Evolutionary conservation across 805 yeast species (phyloP), one percentile per base, ranked within the genome.

Genomic region (Barnettozyma californica): DNA sequence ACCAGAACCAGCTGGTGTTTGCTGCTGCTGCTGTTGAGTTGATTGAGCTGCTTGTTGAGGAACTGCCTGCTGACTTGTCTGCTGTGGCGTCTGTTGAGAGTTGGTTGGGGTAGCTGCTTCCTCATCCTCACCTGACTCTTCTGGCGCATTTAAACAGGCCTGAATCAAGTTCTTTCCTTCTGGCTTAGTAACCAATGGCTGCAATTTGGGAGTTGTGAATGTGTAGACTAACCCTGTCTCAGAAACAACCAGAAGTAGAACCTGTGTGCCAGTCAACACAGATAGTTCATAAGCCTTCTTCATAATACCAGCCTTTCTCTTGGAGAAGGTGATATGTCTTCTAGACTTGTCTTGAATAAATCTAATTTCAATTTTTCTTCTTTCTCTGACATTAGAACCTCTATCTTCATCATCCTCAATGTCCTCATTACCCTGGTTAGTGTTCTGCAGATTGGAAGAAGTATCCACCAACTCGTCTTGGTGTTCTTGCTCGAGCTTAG

Each of bases 221-320:
- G 99, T 94, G 70, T 94, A 94, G 47, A 94, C 99, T 53, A 94
- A 81, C 14, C 99, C 99, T n/a, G 99, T 94, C 68, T 94, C 99
- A 46, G 95, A 85, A 27, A 94, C 99, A 48, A 94, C 99, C 59
- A 94, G 79, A 51, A 94, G 74, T 55, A 94, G 77, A 26, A 94
- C 98, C 69, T 94, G 99, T 29, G 99, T 94, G 49, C 99, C 99
- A 13, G 99, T 94, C 60, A 94, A 77, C 46, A 94, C 98, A 19
- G 96, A 86, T 55, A 94, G 77, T 68, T 94, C 99, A 70, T 92
- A 94, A n/a, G 99, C 99, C 73, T 94, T 94, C 73, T 94, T 94
- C 99, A 94, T 94, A 63, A 94, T 92, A 59, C 99, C 99, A 41
- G 97, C 98, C 71, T 92, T 92, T 71, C 99, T 86, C 73, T 94